Base-by-base conservation (phyloP, 2,329 filamentous ascomycete species). In the Nemania diffusa region DNA sequence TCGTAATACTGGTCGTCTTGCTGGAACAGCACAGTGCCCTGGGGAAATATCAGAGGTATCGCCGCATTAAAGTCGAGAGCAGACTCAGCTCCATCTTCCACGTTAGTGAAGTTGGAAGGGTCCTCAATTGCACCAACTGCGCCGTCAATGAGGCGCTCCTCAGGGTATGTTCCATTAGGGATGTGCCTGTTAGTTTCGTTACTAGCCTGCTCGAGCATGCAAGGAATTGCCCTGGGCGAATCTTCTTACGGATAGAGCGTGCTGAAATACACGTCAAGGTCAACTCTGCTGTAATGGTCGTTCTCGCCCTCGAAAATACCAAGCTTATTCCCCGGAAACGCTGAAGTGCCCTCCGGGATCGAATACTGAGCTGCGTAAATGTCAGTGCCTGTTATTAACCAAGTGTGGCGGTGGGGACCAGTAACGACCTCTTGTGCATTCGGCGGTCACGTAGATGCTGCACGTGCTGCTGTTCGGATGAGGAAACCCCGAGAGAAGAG, bases 1-100 rank as follows among this genome's bases (percentile, higher is more conserved):
- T 44, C 40, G 40, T 44, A 44, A 44, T 44, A 44, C 40, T 44
- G 40, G 40, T 44, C 40, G n/a, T 44, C 40, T 44, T 44, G 40
- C 40, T 44, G 40, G 40, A 44, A 44, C 40, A 44, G 40, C 40
- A 44, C 40, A 44, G 40, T 44, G 1, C 40, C 40, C 40, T 44
- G 40, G 40, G 40, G 40, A 17, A 44, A 44, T 9, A 44, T 44
- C 40, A 44, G n/a, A 44, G 40, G 40, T 44, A 44, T 44, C 40
- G 40, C 40, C 40, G 40, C 2, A 44, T 44, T 15, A 44, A 44
- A 44, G 40, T 44, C 40, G n/a, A 44, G 40, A 44, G 40, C 40
- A 44, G 40, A 44, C 40, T 44, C 40, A n/a, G 40, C 40, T 44
- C 40, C 40, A 44, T 44, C 40, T n/a, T 44, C 40, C 40, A 44